A percentile compares a stretch with the other conserved stretches of the same genome.
Conservation (phyloP, 139 green algal species). For the Closterium sp. region DNA sequence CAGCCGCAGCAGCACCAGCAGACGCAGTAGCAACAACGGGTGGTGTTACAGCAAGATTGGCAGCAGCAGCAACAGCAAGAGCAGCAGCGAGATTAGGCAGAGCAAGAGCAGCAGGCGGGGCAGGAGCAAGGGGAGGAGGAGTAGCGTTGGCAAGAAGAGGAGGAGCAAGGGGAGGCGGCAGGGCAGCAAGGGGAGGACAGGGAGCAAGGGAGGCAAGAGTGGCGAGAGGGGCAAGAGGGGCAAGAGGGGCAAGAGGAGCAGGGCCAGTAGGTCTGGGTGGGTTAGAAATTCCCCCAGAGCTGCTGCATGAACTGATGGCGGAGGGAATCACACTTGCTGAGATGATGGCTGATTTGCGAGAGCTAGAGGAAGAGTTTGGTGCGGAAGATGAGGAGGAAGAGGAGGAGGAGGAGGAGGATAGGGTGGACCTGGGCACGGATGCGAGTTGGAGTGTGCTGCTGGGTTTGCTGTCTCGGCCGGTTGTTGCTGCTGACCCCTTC, state of each 20-base stretch:
- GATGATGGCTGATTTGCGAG: background rate
- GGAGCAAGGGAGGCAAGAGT: background rate
- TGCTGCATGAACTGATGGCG: background rate
- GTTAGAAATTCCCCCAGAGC: background rate
- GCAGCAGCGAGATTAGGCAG: background rate
- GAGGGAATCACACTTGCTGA: background rate
- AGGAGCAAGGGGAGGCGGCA: background rate
- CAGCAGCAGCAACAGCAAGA: background rate
- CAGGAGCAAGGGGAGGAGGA: background rate
- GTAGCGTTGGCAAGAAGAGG: background rate
- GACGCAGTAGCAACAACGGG: background rate
- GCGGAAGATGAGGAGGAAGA: background rate
- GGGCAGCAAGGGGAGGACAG: background rate
- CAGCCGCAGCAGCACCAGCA: background rate
- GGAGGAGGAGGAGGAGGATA: background rate
- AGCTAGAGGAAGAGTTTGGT: background rate
- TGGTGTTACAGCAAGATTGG: background rate
- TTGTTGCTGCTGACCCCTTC: background rate
- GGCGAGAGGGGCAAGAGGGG: background rate
- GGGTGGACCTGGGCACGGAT: background rate
- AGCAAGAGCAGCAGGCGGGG: background rate
- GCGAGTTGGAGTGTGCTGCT: background rate
- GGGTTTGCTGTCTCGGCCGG: background rate
- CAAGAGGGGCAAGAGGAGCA: background rate
- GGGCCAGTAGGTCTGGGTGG: too few species aligned